Conservation (phyloP, 495 filamentous ascomycete species). For the Gamarada debralockiae region DNA sequence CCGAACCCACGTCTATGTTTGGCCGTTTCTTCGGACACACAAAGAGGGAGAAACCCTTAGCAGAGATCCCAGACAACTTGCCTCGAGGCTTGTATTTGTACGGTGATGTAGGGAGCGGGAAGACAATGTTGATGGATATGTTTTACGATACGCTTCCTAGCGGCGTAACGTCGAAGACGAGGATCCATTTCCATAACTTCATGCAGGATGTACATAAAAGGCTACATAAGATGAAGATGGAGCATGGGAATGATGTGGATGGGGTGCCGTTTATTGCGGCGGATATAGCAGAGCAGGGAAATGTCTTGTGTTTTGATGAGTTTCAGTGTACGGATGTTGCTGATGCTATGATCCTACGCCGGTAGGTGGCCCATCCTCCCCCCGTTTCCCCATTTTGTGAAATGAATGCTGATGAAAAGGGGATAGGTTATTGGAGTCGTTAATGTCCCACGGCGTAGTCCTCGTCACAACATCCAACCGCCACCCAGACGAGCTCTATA, state of each 20-base stretch:
- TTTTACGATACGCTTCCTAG: slow-evolving; percentile 91
- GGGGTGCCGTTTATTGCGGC: slow-evolving; percentile 90
- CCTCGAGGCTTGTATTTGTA: slow-evolving; percentile 93
- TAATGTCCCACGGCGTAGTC: slow-evolving; percentile 96
- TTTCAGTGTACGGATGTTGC: slow-evolving; percentile 99
- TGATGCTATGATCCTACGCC: slow-evolving; percentile 94
- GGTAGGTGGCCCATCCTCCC: slow-evolving; percentile 49
- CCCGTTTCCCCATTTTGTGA: not conserved
- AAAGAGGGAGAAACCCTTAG: slow-evolving; percentile 33
- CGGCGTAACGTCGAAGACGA: slow-evolving; percentile 79
- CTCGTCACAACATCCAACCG: slow-evolving; percentile 96
- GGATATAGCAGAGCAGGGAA: slow-evolving; percentile 79
- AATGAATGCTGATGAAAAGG: not conserved
- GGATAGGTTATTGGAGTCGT: slow-evolving; percentile 71
- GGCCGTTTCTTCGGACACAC: slow-evolving; percentile 62
- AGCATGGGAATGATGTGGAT: slow-evolving; percentile 86
- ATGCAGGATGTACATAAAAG: slow-evolving; percentile 98
- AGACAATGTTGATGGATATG: slow-evolving; percentile 99
- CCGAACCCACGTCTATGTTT: slow-evolving; percentile 56
- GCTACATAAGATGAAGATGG: slow-evolving; percentile 84
- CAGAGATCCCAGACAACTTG: slow-evolving; percentile 63
- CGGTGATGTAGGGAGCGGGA: slow-evolving; percentile 95
- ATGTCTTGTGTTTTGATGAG: slow-evolving; percentile 95
- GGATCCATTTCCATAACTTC: slow-evolving; percentile 99
- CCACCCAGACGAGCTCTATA: slow-evolving; percentile 93